Evolutionary conservation across 805 yeast species (phyloP), one percentile per base, ranked within the genome.

Genomic region (Blastobotrys americana): DNA sequence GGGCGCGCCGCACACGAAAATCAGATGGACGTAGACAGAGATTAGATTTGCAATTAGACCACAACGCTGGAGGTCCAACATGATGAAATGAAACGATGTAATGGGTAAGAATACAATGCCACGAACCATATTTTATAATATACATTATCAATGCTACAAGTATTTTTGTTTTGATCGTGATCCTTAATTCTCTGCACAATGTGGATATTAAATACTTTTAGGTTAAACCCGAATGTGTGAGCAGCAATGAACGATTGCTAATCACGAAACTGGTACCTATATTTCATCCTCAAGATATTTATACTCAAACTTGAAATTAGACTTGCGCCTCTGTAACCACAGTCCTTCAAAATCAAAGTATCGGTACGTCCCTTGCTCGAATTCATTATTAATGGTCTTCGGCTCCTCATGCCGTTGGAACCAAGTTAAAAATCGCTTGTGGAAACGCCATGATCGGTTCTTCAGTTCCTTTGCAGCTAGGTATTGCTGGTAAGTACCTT

Each of bases 301-400:
- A 48, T 70, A 68, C 56, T 70, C 73, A 51, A 70, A 71, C 56
- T 75, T 76, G 63, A 77, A 78, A 58, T 75, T 76, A 25, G 77
- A 71, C 58, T 76, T 75, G 52, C 81, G 72, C 52, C 83, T 71
- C 47, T 78, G 76, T 52, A 77, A 61, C 84, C 84, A 79, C 39
- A 74, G 70, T 36, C 78, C 78, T 60, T 83, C 87, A 60, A 78
- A 82, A 63, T 89, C 97, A 63, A 90, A 89, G 64, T 83, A 84
- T 56, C 89, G 80, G 78, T 87, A 85, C 22, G 74, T 65, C 43
- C 64, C 73, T 56, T 66, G 69, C 62, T 67, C 77, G 46, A 51
- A 69, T 41, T 70, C 72, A 55, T 60, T 60, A 41, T 63, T 66
- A 39, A 65, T 64, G 19, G 63, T 53, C 45, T 66, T 63, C 41